Evolutionary conservation across 257 asterid species (phyloP), one percentile per base, ranked within the genome.

Genomic region (Hygrophila difformis): DNA sequence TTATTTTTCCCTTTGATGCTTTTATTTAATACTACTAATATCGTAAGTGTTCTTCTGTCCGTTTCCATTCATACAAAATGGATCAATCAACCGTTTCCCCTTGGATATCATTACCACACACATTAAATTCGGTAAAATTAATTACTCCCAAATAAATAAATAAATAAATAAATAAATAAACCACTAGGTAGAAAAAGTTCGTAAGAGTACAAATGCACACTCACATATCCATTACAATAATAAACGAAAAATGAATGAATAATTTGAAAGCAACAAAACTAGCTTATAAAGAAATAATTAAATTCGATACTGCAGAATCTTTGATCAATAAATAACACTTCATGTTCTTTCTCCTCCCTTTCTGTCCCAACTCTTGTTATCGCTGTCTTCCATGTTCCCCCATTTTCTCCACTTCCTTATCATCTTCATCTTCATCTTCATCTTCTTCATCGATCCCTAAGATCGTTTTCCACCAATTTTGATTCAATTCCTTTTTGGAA

Each of bases 321-420:
- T 5, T 6, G 8, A 33, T 9, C 62, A 64, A 66, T 71, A 71
- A 69, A 65, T 65, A 74, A 62, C 63, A 66, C 56, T 60, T 49
- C 76, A 72, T 66, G 57, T 64, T 72, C 67, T 66, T 65, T 64
- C 68, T 26, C 31, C 31, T n/a, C 31, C 24, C 45, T 23, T 36
- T 43, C 68, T 67, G 64, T 67, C 70, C 53, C 60, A 64, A 35
- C 71, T 47, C 67, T 66, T 64, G 63, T 60, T 60, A 57, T 78
- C 93, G 93, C 95, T 84, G 93, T 64, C 79, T 63, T 68, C 68
- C 83, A 68, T 69, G 68, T 79, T 71, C 62, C 81, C 74, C 79
- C 85, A 78, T 74, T 64, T 70, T 74, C 74, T 68, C 64, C 65
- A 10, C 55, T 37, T 73, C 67, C 42, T 24, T 26, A 8, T 26